A percentile compares a stretch with the other conserved stretches of the same genome.
Evolutionary conservation across 768 basidiomycete species (phyloP).

Genomic region (Psilocybe cyanescens): DNA sequence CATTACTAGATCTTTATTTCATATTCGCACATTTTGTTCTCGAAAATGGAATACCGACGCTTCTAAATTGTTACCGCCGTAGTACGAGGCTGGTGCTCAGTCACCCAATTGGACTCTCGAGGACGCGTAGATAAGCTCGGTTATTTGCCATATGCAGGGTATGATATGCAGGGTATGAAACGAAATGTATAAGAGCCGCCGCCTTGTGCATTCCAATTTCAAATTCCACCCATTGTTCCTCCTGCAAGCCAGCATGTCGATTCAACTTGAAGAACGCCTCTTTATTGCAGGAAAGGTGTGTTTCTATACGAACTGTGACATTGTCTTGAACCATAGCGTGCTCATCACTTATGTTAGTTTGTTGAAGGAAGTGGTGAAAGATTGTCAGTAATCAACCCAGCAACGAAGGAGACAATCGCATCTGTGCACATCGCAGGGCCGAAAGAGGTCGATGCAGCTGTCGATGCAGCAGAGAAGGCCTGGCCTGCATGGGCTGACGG

Average conservation of each 20-base stretch:
- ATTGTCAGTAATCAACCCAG: slow-evolving; percentile 3
- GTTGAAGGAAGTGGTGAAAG: slow-evolving; percentile 7
- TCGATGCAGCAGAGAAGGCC: slow-evolving; percentile 5
- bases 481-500: slow-evolving; percentile 9
- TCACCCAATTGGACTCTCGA: no score
- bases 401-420: slow-evolving; percentile 3
- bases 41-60: no score
- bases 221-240: no score
- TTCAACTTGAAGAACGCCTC: slow-evolving; percentile 6
- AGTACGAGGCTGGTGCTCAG: no score
- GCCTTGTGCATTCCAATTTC: no score
- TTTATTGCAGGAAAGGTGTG: slow-evolving; percentile 9
- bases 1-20: no score
- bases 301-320: not conserved
- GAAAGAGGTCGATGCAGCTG: slow-evolving; percentile 3
- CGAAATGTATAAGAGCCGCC: no score
- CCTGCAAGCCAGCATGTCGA: not conserved
- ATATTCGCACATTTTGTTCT: no score
- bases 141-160: no score
- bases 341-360: not conserved
- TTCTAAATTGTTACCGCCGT: no score
- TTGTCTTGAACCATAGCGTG: not conserved
- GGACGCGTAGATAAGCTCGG: no score
- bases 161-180: no score
- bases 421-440: slow-evolving; percentile 4